Evolutionary conservation across 352 stramenopile genomes (phyloP), one percentile per base, ranked within the genome.

Genomic region (Globisporangium abappressorium): DNA sequence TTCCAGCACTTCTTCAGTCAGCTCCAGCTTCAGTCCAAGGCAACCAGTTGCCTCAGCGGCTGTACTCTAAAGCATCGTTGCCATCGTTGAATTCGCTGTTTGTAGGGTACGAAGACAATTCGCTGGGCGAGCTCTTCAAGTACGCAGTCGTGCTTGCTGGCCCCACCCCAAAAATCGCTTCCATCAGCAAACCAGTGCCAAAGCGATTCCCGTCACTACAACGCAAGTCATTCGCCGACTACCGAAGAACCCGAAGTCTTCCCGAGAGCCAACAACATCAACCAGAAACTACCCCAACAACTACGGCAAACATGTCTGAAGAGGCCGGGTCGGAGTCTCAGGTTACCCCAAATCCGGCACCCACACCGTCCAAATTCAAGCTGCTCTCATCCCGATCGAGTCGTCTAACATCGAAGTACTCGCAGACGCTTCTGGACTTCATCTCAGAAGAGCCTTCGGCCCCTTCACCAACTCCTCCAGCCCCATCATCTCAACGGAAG

Each of bases 121-220:
- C 78, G 3, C 59, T 91, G 1, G 79, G 77, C 2, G 76, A 82
- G 15, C 65, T 92, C 24, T 90, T 92, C 74, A 92, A 90, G 65
- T 92, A 90, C 51, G 78, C 83, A 3, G 74, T 92, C 53, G 83
- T 92, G 26, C 65, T 92, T 47, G 79, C 81, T 18, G 83, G 83
- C 2, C 81, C 83, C 9, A 73, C 43, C 5, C 11, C 28, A 20
- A 24, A 18, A 59, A 28, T 24, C 12, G 24, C 36, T 4, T 41
- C 26, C 0, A 15, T 15, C 20, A 30, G 8, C 7, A 84, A 74
- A 15, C 49, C 79, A 2, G 78, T 79, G 33, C 70, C 69, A n/a
- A 59, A 59, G 54, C 86, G 38, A 18, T 46, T 66, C 30, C 43
- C 73, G 9, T 71, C 62, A 64, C 22, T 71, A 68, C 0, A 80